Conservation (phyloP, 306 rosid genomes). For the Corylus americana region DNA sequence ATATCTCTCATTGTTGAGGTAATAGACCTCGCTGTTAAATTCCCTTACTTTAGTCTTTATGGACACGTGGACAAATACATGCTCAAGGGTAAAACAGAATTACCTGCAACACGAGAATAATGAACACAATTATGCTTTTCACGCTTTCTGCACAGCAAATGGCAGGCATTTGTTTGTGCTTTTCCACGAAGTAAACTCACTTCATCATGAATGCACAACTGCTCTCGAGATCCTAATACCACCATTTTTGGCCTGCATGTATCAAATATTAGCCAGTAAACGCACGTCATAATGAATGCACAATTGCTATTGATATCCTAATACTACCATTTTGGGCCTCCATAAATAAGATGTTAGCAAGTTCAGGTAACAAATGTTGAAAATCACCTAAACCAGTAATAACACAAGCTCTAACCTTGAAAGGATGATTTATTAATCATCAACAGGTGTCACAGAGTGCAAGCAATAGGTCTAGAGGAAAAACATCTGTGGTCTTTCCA, state of each 20-base stretch:
- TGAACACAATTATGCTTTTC: slow-evolving; percentile 55
- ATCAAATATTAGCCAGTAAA: slow-evolving; percentile 22
- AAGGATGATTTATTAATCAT: not conserved
- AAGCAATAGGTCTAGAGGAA: not conserved
- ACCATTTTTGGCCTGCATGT: slow-evolving; percentile 85
- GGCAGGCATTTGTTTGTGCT: slow-evolving; percentile 83
- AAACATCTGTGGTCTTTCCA: not conserved
- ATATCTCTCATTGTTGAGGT: not conserved
- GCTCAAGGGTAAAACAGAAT: slow-evolving; percentile 14
- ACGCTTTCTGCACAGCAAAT: slow-evolving; percentile 52
- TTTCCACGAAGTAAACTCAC: slow-evolving; percentile 77
- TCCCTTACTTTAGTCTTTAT: not conserved
- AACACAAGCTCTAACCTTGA: not conserved
- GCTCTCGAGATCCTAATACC: slow-evolving; percentile 93
- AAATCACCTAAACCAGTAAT: slow-evolving; percentile 8
- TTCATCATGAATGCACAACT: slow-evolving; percentile 83
- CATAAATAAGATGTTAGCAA: slow-evolving; percentile 20
- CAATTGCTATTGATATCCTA: slow-evolving; percentile 90
- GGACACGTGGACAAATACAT: not conserved
- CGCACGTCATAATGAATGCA: slow-evolving; percentile 86
- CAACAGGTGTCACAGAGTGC: not conserved
- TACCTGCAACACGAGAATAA: slow-evolving; percentile 52
- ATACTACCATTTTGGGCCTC: slow-evolving; percentile 90
- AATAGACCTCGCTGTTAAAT: not conserved
- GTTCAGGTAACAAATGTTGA: slow-evolving; percentile 6